These are phyloP conservation scores for Castanospermum australe DNA, from an alignment of 306 rosid genomes.

Conservation along the genomic window DNA sequence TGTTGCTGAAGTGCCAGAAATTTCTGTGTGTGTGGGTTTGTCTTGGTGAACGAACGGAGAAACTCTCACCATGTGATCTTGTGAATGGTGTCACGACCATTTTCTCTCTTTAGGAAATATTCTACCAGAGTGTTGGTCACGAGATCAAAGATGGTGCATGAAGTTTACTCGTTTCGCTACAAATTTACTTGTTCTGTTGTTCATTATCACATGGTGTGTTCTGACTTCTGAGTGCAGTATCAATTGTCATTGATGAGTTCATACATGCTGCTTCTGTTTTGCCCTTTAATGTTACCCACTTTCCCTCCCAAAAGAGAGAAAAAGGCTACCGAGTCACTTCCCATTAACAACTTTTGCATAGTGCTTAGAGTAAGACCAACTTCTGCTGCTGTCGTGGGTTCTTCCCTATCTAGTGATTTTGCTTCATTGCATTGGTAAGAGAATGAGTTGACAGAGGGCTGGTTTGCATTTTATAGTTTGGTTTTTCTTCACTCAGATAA, in stretches of 20 bases:
- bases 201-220: slow-evolving; percentile 23
- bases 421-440: neutral
- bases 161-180: no score
- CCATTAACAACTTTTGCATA: neutral
- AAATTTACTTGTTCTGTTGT: neutral
- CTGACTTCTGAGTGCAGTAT: neutral
- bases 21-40: neutral
- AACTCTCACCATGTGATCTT: slow-evolving; percentile 28
- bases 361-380: neutral
- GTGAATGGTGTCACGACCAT: neutral
- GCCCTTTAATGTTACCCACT: neutral
- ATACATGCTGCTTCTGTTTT: neutral
- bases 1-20: neutral
- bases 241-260: neutral
- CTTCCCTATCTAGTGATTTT: neutral
- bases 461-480: no score
- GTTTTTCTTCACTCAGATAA: no score
- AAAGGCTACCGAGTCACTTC: neutral
- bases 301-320: neutral
- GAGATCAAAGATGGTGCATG: slow-evolving; percentile 31
- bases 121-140: slow-evolving; percentile 16
- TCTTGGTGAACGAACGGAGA: slow-evolving; percentile 22
- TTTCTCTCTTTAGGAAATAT: slow-evolving; percentile 20
- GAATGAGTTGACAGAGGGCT: neutral
- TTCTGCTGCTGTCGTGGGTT: neutral